Base-by-base conservation (phyloP, 805 yeast genomes). In the Ogataea minuta region DNA sequence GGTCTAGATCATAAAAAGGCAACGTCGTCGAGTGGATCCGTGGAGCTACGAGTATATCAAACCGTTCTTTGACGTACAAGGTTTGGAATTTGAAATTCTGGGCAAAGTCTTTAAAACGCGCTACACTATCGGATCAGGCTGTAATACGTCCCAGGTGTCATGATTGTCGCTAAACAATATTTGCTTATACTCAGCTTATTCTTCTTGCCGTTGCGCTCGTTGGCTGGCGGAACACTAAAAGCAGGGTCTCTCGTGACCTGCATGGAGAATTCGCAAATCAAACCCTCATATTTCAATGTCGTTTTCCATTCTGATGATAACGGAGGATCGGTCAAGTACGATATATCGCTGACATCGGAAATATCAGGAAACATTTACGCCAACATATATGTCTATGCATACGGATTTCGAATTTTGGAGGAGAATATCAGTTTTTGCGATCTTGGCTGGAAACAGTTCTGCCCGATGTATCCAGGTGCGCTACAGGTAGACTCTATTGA, bases 191-290 rank as follows among this genome's bases (percentile, higher is more conserved):
- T 30, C 9, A 16, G 29, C 29, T 23, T 30, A 11, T 17, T 32
- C 6, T 15, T 31, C 9, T 34, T 43, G 12, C 28, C 31, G 14
- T 9, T 17, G 15, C 29, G 26, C 4, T 16, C 36, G 13, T 17
- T 27, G 12, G 39, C 36, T 8, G 10, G 57, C 39, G 68, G 75
- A 43, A 52, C 59, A 23, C 59, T 80, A 14, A 56, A 57, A 14
- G 95, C 95, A 7, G 68, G 83, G 11, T 85, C 96, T 3, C 71
- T 90, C 47, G 95, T 89, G 33, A 78, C 95, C 8, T 90, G 97
- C 66, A 82, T 82, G 85, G 84, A 79, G 43, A 67, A 76, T 56
- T 81, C 91, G 3, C 79, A 77, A 51, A 65, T 90, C 43, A 72
- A 85, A 3, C 91, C 96, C 3, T 67, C 80, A 13, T 74, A 74